Evolutionary conservation across 1,139 yeast genomes (phyloP).

Genomic region (Kodamaea sp.): DNA sequence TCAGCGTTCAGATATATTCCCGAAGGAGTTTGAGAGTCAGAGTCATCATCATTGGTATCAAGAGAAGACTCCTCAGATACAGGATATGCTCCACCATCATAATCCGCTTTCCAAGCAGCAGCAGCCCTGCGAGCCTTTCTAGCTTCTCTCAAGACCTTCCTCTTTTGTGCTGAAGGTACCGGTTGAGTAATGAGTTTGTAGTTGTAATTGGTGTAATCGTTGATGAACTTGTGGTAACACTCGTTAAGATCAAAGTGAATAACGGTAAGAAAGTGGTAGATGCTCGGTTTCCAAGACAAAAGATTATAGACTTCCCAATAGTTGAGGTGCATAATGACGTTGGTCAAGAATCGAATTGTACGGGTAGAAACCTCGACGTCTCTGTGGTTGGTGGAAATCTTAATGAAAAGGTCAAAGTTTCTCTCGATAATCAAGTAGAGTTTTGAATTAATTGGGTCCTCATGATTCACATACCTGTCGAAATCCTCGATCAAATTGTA

Average conservation of each 20-base stretch:
- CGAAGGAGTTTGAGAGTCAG: conserved; percentile 12
- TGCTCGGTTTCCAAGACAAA: conserved; percentile 46
- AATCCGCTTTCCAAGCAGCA: conserved; percentile 4
- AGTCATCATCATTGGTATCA: conserved; percentile 12
- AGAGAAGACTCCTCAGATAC: conserved; percentile 10
- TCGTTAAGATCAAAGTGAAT: conserved; percentile 44
- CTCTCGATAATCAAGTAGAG: conserved; percentile 39
- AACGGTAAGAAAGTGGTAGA: conserved; percentile 41
- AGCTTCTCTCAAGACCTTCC: conserved; percentile 15
- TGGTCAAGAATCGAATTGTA: conserved; percentile 42
- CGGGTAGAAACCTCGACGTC: conserved; percentile 35
- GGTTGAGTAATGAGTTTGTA: conserved; percentile 21
- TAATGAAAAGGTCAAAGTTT: conserved; percentile 42
- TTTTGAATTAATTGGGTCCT: conserved; percentile 35
- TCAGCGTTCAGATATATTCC: conserved; percentile 15
- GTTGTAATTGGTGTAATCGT: conserved; percentile 34
- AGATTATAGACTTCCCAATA: conserved; percentile 51
- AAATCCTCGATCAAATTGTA: conserved; percentile 28
- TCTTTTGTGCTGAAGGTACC: conserved; percentile 12
- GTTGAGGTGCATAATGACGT: conserved; percentile 39
- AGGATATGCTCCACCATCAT: conserved; percentile 4
- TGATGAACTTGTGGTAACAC: conserved; percentile 38
- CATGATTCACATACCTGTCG: conserved; percentile 21
- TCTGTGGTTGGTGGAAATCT: conserved; percentile 32
- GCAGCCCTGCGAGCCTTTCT: conserved; percentile 12